Base-by-base conservation (phyloP, 257 asterid genomes). In the Solanum phureja region DNA sequence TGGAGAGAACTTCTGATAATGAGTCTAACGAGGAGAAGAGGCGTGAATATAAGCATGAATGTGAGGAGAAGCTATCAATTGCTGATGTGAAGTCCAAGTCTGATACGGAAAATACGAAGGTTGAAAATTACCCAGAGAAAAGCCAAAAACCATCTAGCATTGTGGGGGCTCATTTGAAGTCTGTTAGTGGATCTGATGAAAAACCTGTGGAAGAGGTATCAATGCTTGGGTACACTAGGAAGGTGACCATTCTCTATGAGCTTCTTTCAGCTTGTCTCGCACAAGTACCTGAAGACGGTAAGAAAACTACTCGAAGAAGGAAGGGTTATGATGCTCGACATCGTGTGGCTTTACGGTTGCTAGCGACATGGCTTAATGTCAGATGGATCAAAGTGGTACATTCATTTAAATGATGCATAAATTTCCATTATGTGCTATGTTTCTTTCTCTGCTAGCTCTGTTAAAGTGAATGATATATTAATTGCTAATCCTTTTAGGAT, bases 311-410 rank as follows among this genome's bases (percentile, higher is more conserved):
- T 75, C 87, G 89, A 60, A 90, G 88, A 87, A 92, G 94, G 88
- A 93, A 91, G 88, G 99, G 99, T 31, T 95, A 95, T 86, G 99
- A 96, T 90, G 98, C 99, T 29, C 92, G 99, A 89, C 96, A 94
- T 88, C 98, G 99, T 38, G 95, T 92, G 84, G 96, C 98, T 49
- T 89, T 96, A 88, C 94, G 99, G 91, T 90, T 96, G 91, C 92
- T 96, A 21, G 91, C 97, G 23, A 92, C 98, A 87, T 96, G 99
- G 99, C 91, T 96, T 87, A 92, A 94, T 89, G 88, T 96, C 81
- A 92, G 95, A 91, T 96, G 99, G 98, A 90, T 92, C 87, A 93
- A 95, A 92, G 69, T 92, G 99, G 98, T 96, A 92, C 38, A 56
- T 66, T 87, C 84, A 21, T 88, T 40, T 42, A 46, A 44, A 49